Evolutionary conservation across 192 early-diverging fungal genomes (phyloP).

Genomic region (Backusella circina): DNA sequence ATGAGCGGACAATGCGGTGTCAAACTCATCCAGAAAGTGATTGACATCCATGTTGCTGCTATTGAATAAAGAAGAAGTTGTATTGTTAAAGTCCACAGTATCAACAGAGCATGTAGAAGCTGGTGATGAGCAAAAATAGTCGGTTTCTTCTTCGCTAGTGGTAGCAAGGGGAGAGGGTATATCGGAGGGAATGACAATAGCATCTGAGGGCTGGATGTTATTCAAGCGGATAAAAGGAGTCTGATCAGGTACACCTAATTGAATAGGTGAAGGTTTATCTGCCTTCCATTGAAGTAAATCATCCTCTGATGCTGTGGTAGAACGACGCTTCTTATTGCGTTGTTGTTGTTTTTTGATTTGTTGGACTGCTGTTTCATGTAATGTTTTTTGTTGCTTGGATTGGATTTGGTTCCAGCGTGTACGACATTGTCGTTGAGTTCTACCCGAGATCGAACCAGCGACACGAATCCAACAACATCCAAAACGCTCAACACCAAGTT

Average conservation of each 20-base stretch:
- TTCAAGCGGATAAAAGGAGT: neutral
- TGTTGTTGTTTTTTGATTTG: neutral
- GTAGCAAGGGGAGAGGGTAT: neutral
- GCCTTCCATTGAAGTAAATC: neutral
- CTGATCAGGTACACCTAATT: conserved; percentile 5
- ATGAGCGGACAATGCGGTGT: neutral
- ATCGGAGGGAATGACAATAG: conserved; percentile 10
- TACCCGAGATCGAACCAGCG: conserved; percentile 41
- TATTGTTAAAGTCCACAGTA: neutral
- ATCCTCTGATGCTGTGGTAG: neutral
- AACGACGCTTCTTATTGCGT: neutral
- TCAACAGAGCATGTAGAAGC: conserved; percentile 12
- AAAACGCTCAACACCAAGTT: conserved; percentile 39
- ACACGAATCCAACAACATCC: conserved; percentile 53
- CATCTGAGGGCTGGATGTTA: neutral
- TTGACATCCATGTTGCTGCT: neutral
- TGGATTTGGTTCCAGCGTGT: conserved; percentile 54
- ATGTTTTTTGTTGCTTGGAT: conserved; percentile 30
- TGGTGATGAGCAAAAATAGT: conserved; percentile 15
- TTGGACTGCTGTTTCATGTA: neutral
- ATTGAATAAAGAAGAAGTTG: neutral
- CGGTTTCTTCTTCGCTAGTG: neutral
- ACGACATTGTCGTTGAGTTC: conserved; percentile 54
- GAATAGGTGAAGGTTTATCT: neutral
- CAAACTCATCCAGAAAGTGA: neutral